Evolutionary conservation across 441 rosid species (phyloP).

Genomic region (Corymbia calophylla): DNA sequence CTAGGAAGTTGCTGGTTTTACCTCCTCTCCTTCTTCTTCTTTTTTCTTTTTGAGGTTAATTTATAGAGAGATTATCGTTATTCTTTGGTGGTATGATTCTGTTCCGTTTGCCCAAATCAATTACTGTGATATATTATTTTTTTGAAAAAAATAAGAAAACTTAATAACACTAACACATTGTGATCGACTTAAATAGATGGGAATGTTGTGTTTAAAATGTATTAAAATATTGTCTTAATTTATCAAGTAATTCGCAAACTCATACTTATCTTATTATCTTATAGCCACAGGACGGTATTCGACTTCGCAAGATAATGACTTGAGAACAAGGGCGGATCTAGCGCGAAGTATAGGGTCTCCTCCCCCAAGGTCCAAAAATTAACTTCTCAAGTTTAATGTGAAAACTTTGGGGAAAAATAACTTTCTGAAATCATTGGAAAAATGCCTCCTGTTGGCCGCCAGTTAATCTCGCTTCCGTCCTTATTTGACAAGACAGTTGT

Average conservation of each 20-base stretch:
- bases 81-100: background rate
- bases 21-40: background rate
- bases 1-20: background rate
- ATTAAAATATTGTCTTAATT: background rate
- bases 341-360: background rate
- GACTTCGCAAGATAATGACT: background rate
- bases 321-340: background rate
- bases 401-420: background rate
- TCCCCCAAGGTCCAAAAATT: background rate
- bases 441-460: background rate
- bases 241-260: background rate
- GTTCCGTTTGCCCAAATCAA: background rate
- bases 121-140: no score
- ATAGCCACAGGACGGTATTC: background rate
- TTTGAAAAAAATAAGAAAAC: no score
- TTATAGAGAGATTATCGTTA: fast-evolving
- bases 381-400: background rate
- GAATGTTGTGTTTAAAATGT: background rate
- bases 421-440: background rate
- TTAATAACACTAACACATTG: background rate
- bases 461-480: background rate
- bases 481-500: no score
- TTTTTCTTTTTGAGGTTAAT: background rate
- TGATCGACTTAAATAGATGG: background rate
- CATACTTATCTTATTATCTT: background rate